Conservation (phyloP, 2,329 filamentous ascomycete species). For the Harringtonia aguacate region DNA sequence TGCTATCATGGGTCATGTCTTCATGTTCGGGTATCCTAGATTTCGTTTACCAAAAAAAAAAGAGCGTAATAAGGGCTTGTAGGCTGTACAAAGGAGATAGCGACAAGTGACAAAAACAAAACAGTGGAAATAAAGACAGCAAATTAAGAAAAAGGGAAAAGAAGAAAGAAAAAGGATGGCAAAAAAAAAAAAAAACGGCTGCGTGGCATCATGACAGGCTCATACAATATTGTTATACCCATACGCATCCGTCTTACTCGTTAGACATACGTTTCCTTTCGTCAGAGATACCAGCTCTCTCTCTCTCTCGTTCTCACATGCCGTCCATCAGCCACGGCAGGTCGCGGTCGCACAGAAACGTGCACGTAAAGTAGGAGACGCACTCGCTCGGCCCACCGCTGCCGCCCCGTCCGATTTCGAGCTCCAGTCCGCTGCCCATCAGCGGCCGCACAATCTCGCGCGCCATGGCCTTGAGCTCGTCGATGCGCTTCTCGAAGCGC, state of each 20-base stretch:
- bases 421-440: constrained; percentile 75
- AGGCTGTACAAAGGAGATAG: too few relatives aligned
- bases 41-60: background rate
- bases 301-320: constrained; percentile 1
- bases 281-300: background rate
- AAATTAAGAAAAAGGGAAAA: background rate
- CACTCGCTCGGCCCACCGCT: constrained; percentile 28
- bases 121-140: too few relatives aligned
- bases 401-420: constrained; percentile 49
- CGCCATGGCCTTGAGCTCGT: constrained; percentile 79
- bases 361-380: constrained; percentile 41
- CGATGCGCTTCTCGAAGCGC: constrained; percentile 75
- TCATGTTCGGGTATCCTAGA: background rate
- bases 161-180: background rate
- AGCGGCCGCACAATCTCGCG: constrained; percentile 73
- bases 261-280: too few relatives aligned
- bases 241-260: too few relatives aligned
- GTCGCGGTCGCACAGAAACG: constrained; percentile 34
- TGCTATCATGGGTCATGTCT: too few relatives aligned
- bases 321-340: constrained; percentile 35
- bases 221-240: background rate
- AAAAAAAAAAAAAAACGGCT: background rate
- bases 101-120: background rate
- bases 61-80: background rate
- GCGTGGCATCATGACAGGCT: background rate